These are phyloP conservation scores for Torulaspora delbrueckii DNA, from an alignment of 805 yeast genomes.

Conservation along the genomic window DNA sequence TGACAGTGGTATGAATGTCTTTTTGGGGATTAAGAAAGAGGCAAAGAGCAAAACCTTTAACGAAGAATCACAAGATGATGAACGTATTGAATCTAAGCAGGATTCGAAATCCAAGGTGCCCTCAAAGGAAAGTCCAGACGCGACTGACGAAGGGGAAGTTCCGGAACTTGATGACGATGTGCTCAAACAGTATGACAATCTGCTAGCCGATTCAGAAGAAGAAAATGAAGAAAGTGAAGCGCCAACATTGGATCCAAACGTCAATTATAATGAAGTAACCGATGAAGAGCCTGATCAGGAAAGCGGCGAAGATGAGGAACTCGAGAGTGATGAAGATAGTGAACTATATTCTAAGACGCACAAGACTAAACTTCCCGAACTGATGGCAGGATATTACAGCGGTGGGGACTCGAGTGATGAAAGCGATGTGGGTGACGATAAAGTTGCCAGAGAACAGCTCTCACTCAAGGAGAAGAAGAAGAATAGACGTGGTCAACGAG, in stretches of 20 bases:
- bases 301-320: constrained; percentile 25
- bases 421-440: constrained; percentile 47
- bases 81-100: constrained; percentile 18
- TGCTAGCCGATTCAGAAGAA: constrained; percentile 38
- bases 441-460: constrained; percentile 39
- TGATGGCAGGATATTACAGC: constrained; percentile 77
- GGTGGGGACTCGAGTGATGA: constrained; percentile 66
- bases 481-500: constrained; percentile 95
- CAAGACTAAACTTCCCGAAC: constrained; percentile 52
- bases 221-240: constrained; percentile 41
- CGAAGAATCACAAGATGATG: constrained; percentile 4
- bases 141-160: constrained; percentile 12
- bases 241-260: constrained; percentile 24
- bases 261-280: constrained; percentile 51
- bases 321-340: constrained; percentile 38
- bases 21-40: constrained; percentile 33
- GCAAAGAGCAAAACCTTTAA: constrained; percentile 13
- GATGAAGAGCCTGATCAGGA: constrained; percentile 55
- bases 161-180: constrained; percentile 25
- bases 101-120: constrained; percentile 18
- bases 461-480: constrained; percentile 49
- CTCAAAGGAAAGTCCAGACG: constrained; percentile 21
- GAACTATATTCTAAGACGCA: constrained; percentile 25
- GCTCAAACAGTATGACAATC: constrained; percentile 36
- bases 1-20: constrained; percentile 37